Evolutionary conservation across 768 basidiomycete species (phyloP), one percentile per base, ranked within the genome.

Genomic region (Neoboletus magnificus): DNA sequence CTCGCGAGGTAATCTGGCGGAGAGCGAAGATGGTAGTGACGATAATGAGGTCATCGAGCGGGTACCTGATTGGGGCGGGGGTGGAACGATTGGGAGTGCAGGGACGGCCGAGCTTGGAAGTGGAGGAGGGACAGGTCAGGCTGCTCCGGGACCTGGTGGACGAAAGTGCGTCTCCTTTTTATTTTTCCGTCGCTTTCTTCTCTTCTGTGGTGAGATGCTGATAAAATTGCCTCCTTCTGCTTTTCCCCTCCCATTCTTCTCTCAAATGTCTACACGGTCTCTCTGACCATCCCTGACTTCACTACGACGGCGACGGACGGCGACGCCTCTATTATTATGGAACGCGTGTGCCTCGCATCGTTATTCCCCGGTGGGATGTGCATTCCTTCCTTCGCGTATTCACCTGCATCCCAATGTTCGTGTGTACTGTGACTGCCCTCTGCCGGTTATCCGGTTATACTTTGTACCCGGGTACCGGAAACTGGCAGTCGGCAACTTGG

Each of bases 11-110:
- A 52, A 57, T 35, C 7, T 56, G 12, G 46, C 23, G 6, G 60
- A 64, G n/a, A 71, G 70, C 22, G 71, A 71, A 2, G 63, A 65
- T 22, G 70, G 69, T 1, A 72, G 67, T 10, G 70, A 71, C 0
- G 69, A 71, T 1, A 71, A 72, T 1, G 70, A 71, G 2, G 44
- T 63, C 22, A 27, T 50, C n/a, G 69, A 71, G 23, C 64, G 59
- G 62, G 47, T 57, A 7, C 55, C 52, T 57, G 63, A 64, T 13
- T 25, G 41, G 32, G 52, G 55, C 33, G 48, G 45, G 3, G 37
- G 45, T 37, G 54, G 41, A 29, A 20, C 46, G 6, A 57, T 54
- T 6, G 41, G 43, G 32, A 52, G 29, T 23, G 39, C 42, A 9
- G 49, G 51, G 15, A 37, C 45, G 0, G 46, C 57, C 5, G 59